Percentiles rank a stretch among this genome's conserved stretches.
phyloP scores from a whole-genome alignment of 352 stramenopile species.

The Phytophthora sansomeana region DNA sequence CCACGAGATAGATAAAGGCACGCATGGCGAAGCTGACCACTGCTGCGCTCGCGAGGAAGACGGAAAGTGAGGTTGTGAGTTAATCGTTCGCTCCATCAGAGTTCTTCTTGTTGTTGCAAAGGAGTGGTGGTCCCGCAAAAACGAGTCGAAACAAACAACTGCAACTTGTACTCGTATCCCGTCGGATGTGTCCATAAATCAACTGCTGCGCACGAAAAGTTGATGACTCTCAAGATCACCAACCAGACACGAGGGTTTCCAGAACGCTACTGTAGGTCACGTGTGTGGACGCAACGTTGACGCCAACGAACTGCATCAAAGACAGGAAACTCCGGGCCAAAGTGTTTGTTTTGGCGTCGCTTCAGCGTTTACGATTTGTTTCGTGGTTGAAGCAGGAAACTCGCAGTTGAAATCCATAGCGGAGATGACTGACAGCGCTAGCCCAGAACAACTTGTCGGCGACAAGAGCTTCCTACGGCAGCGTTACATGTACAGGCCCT shows the following conservation, averaged over 20 bases:
- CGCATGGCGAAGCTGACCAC: conserved; percentile 10
- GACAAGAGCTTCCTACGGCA: no score
- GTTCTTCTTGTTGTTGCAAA: not conserved
- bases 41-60: conserved; percentile 14
- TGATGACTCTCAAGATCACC: not conserved
- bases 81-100: not conserved
- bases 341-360: no score
- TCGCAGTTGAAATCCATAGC: not conserved
- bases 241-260: not conserved
- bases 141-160: conserved; percentile 4
- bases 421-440: not conserved
- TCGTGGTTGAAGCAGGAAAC: conserved; percentile 12
- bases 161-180: conserved; percentile 11
- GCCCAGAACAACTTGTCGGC: no score
- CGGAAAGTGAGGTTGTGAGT: conserved; percentile 6
- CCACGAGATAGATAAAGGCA: not conserved
- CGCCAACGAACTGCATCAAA: not conserved
- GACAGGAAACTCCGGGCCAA: no score
- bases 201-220: not conserved
- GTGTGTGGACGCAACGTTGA: not conserved
- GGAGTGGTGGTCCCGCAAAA: conserved; percentile 13
- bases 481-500: no score
- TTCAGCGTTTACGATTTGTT: not conserved
- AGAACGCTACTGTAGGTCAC: not conserved
- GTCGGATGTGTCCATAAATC: conserved; percentile 4